Evolutionary conservation across 768 basidiomycete genomes (phyloP).

Genomic region (Lactarius indigo): DNA sequence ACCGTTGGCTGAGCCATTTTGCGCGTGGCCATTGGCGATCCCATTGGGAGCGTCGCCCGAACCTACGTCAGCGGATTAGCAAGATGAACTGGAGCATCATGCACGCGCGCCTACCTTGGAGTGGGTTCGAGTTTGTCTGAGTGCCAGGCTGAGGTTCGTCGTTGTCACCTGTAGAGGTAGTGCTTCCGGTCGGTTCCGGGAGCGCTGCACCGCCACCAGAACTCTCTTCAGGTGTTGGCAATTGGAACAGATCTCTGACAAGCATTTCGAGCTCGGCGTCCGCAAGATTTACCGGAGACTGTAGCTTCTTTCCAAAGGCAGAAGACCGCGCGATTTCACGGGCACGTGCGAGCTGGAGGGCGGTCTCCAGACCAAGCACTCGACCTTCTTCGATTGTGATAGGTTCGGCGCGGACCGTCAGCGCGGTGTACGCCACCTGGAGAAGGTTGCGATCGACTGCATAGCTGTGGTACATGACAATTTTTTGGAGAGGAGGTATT

Average conservation of each 20-base stretch:
- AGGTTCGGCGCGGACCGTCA: constrained; percentile 50
- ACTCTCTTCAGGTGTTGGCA: background rate
- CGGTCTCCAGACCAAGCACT: constrained; percentile 54
- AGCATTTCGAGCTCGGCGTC: constrained; percentile 17
- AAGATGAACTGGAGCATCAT: constrained; percentile 3
- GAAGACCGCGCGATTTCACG: constrained; percentile 39
- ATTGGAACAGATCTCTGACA: constrained; percentile 20
- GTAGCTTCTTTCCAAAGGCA: background rate
- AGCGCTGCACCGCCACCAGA: background rate
- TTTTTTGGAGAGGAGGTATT: constrained; percentile 50
- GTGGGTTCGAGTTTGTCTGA: constrained; percentile 6
- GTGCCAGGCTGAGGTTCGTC: background rate
- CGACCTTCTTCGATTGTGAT: constrained; percentile 54
- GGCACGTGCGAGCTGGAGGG: constrained; percentile 48
- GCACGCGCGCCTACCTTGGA: constrained; percentile 17
- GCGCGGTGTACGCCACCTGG: constrained; percentile 46
- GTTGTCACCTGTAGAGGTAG: background rate
- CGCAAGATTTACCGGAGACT: background rate
- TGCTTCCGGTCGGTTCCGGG: background rate
- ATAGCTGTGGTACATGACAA: constrained; percentile 53
- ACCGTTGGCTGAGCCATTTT: background rate
- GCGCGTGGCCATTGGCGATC: background rate
- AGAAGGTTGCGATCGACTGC: constrained; percentile 49
- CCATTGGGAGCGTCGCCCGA: background rate
- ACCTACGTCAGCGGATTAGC: constrained; percentile 7